Evolutionary conservation across 176 grass and related monocot species (phyloP).

Genomic region (Juncus effusus): DNA sequence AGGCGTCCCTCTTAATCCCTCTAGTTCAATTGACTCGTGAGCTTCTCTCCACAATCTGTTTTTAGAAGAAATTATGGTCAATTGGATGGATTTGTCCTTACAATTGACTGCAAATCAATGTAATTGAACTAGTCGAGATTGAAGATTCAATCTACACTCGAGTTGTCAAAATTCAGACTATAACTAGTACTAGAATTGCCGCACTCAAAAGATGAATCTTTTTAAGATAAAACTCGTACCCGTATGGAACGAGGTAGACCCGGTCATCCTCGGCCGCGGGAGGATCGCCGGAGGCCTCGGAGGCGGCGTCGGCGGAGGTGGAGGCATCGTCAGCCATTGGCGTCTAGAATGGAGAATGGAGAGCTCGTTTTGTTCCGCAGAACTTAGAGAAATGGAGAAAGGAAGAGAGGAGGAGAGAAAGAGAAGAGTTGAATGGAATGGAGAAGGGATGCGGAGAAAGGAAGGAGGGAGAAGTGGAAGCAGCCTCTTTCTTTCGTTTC

Average conservation of each 20-base stretch:
- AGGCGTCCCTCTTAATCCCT: conserved; percentile 38
- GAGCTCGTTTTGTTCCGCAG: conserved; percentile 14
- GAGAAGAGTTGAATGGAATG: background rate
- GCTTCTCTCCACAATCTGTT: conserved; percentile 76
- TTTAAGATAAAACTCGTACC: conserved; percentile 23
- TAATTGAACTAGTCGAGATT: too few species aligned
- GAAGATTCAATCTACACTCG: too few species aligned
- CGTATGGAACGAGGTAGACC: conserved; percentile 65
- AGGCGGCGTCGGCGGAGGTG: background rate
- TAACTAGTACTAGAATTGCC: too few species aligned
- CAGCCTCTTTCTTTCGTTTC: background rate
- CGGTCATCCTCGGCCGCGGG: conserved; percentile 35
- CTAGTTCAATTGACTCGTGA: conserved; percentile 34
- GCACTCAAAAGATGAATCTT: too few species aligned
- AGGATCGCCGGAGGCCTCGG: background rate
- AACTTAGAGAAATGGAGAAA: background rate
- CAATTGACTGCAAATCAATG: background rate
- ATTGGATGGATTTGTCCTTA: background rate
- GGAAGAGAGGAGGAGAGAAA: background rate
- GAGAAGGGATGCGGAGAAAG: conserved; percentile 7
- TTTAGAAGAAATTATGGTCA: background rate
- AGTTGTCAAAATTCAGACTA: too few species aligned
- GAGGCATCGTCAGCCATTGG: conserved; percentile 20
- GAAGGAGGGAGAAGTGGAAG: background rate
- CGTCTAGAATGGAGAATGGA: conserved; percentile 22